phyloP scores from a whole-genome alignment of 2,329 filamentous ascomycete species.

The Elsinoe arachidis region DNA sequence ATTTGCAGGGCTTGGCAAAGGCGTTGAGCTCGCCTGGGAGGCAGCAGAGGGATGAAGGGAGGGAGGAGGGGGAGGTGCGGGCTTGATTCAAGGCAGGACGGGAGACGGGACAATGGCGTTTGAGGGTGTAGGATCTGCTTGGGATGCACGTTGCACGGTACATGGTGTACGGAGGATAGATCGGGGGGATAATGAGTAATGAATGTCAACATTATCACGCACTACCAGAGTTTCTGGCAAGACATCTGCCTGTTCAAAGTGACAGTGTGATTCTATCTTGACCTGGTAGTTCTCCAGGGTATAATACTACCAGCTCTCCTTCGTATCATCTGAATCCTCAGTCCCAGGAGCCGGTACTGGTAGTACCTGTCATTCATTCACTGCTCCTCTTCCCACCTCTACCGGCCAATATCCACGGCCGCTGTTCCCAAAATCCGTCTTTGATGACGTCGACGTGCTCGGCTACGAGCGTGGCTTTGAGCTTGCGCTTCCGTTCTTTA shows the following conservation, averaged over 20 bases:
- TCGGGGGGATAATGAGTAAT: no score
- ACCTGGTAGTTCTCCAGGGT: no score
- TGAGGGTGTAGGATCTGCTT: background rate
- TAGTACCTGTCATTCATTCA: background rate
- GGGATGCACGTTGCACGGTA: no score
- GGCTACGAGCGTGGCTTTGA: slow-evolving; percentile 71
- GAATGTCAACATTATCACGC: no score
- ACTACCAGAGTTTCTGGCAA: no score
- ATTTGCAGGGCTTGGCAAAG: slow-evolving; percentile 12
- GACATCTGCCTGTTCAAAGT: no score
- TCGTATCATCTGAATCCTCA: no score
- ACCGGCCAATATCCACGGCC: slow-evolving; percentile 48
- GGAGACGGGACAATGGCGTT: background rate
- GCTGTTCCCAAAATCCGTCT: slow-evolving; percentile 82
- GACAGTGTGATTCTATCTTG: no score
- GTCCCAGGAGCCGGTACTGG: background rate
- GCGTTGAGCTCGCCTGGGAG: slow-evolving; percentile 4
- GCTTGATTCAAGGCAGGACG: background rate
- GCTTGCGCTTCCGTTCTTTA: slow-evolving; percentile 69
- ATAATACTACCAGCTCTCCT: no score
- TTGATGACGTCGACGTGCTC: slow-evolving; percentile 92
- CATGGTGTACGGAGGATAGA: no score
- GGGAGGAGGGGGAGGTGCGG: background rate
- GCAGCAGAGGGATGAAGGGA: background rate
- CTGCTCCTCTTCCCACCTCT: background rate